Evolutionary conservation across 257 asterid species (phyloP).

Genomic region (Solanum chiquidenum): DNA sequence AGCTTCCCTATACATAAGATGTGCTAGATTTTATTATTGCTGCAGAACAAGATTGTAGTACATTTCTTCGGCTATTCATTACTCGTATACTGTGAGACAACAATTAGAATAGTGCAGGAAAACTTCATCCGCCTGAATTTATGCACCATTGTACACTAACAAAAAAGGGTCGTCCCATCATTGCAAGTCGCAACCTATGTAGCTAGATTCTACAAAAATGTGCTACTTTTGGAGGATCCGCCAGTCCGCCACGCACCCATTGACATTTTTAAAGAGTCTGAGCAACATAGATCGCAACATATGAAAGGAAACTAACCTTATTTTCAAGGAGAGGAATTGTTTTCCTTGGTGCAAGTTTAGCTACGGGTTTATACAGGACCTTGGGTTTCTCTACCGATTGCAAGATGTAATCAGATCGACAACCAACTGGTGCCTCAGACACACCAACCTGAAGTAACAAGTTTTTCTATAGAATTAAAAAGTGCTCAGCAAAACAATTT

Average conservation of each 20-base stretch:
- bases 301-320: conserved; percentile 34
- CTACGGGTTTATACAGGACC: conserved; percentile 60
- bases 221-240: neutral
- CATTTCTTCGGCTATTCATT: neutral
- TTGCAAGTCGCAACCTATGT: neutral
- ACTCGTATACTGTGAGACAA: neutral
- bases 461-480: neutral
- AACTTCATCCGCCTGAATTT: neutral
- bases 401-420: conserved; percentile 16
- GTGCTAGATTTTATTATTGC: neutral
- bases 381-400: conserved; percentile 20
- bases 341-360: conserved; percentile 57
- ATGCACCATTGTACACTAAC: neutral
- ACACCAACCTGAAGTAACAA: conserved; percentile 28
- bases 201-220: neutral
- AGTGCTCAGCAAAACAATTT: neutral
- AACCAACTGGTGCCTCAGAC: conserved; percentile 16
- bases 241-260: neutral
- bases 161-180: neutral
- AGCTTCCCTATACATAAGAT: conserved; percentile 15
- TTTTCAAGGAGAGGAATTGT: conserved; percentile 53
- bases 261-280: neutral
- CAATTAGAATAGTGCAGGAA: neutral
- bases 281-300: neutral
- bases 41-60: neutral